These are phyloP conservation scores for Neurospora terricola DNA, from an alignment of 495 filamentous ascomycete genomes.

Conservation along the genomic window DNA sequence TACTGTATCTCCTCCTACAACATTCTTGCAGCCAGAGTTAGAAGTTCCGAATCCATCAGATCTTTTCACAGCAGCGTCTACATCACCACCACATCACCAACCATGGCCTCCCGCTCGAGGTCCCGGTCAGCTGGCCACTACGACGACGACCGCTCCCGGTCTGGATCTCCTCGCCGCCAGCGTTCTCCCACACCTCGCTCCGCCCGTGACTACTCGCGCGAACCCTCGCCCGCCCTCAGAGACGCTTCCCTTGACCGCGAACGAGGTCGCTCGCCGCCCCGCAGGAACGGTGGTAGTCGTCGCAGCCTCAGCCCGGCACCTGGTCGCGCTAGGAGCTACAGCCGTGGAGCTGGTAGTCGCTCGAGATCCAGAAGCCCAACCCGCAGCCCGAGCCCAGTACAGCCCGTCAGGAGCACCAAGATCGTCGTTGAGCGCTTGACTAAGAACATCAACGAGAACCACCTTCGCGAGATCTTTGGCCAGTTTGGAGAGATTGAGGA, in stretches of 20 bases:
- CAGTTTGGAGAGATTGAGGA: constrained; percentile 77
- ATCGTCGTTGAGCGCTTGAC: constrained; percentile 95
- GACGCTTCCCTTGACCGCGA: constrained; percentile 3
- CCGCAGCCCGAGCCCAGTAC: constrained; percentile 13
- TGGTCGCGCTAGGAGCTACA: constrained; percentile 18
- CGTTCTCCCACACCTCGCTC: constrained; percentile 11
- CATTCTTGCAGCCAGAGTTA: neutral
- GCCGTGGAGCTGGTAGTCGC: constrained; percentile 16
- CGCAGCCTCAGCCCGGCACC: constrained; percentile 6
- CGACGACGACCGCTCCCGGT: constrained; percentile 4
- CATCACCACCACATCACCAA: neutral
- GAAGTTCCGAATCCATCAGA: too few relatives aligned
- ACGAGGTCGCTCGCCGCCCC: constrained; percentile 13
- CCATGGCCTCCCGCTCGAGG: constrained; percentile 12
- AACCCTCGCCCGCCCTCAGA: constrained; percentile 9
- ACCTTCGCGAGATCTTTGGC: constrained; percentile 87
- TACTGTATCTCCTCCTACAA: too few relatives aligned
- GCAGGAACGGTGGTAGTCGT: constrained; percentile 22
- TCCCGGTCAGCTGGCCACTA: constrained; percentile 3
- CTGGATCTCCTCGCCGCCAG: neutral
- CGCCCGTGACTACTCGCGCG: constrained; percentile 5
- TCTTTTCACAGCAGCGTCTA: neutral
- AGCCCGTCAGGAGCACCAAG: constrained; percentile 29
- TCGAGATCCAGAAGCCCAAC: constrained; percentile 25
- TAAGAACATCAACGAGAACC: constrained; percentile 83